Conservation (phyloP, 1,284 basidiomycete species). For the Mrakiaceae sp. region DNA sequence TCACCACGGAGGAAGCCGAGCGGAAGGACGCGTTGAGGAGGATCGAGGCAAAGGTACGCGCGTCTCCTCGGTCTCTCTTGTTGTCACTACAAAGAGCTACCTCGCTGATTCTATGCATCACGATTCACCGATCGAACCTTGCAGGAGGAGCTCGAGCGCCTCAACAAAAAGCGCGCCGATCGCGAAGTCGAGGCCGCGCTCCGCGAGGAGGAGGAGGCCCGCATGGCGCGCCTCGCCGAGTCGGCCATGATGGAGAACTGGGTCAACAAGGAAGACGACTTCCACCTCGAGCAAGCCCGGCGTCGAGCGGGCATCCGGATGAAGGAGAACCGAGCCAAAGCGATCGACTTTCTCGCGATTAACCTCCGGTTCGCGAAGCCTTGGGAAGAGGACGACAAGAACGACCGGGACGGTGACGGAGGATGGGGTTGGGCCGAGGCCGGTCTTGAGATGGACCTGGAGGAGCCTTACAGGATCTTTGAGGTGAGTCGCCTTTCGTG, state of each 20-base stretch:
- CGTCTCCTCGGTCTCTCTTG: background rate
- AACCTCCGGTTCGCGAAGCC: constrained; percentile 75
- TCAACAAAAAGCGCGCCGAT: constrained; percentile 82
- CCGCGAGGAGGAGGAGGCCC: constrained; percentile 81
- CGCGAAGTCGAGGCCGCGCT: constrained; percentile 77
- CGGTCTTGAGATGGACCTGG: constrained; percentile 91
- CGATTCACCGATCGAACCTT: background rate
- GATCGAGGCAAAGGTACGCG: constrained; percentile 61
- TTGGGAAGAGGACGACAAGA: constrained; percentile 44
- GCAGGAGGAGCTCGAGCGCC: constrained; percentile 74
- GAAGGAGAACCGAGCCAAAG: constrained; percentile 89
- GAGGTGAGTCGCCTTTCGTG: constrained; percentile 50
- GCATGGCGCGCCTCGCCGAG: constrained; percentile 79
- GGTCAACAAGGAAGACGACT: constrained; percentile 94
- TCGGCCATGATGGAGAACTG: constrained; percentile 96
- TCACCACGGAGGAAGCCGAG: constrained; percentile 68
- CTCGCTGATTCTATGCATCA: background rate
- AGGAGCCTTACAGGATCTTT: constrained; percentile 95
- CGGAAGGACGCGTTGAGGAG: constrained; percentile 66
- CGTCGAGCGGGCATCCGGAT: constrained; percentile 84
- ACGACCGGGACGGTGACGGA: constrained; percentile 45
- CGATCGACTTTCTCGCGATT: constrained; percentile 85
- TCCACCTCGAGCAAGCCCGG: constrained; percentile 89
- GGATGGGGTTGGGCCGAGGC: constrained; percentile 58
- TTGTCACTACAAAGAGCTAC: too few species aligned